A percentile compares a stretch with the other conserved stretches of the same genome.
phyloP scores from a whole-genome alignment of 495 filamentous ascomycete genomes.

The Filosporella fistucella region DNA sequence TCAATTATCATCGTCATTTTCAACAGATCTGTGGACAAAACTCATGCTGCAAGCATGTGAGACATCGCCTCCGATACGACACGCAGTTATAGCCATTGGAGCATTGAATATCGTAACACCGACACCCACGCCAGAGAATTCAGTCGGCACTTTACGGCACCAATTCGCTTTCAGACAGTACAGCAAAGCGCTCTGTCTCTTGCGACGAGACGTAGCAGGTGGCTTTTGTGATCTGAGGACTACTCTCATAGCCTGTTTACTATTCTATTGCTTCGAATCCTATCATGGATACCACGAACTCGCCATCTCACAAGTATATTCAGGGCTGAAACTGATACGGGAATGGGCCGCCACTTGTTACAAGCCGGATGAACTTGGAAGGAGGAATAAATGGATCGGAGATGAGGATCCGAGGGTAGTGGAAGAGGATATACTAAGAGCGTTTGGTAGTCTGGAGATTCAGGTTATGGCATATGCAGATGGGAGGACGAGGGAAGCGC shows the following conservation, averaged over 20 bases:
- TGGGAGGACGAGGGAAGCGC: conserved; percentile 8
- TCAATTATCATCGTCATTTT: conserved; percentile 8
- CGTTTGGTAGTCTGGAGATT: conserved; percentile 11
- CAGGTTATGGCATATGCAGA: conserved; percentile 15
- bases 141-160: conserved; percentile 12
- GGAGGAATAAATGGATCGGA: background rate
- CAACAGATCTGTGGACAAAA: conserved; percentile 7
- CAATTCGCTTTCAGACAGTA: conserved; percentile 11
- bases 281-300: conserved; percentile 15
- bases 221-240: conserved; percentile 13
- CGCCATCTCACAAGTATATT: conserved; percentile 10
- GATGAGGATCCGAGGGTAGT: conserved; percentile 6
- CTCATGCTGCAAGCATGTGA: conserved; percentile 16
- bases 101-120: conserved; percentile 4
- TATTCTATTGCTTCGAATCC: conserved; percentile 18
- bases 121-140: conserved; percentile 4
- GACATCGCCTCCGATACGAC: conserved; percentile 11
- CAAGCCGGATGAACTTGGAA: conserved; percentile 2
- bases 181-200: conserved; percentile 13
- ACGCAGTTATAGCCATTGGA: conserved; percentile 18
- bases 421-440: conserved; percentile 13
- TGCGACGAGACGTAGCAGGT: conserved; percentile 13
- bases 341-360: conserved; percentile 16
- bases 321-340: conserved; percentile 15
- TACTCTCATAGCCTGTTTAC: conserved; percentile 13